These are phyloP conservation scores for Pseudomonodictys pantanalensis DNA, from an alignment of 495 filamentous ascomycete genomes.

Conservation along the genomic window DNA sequence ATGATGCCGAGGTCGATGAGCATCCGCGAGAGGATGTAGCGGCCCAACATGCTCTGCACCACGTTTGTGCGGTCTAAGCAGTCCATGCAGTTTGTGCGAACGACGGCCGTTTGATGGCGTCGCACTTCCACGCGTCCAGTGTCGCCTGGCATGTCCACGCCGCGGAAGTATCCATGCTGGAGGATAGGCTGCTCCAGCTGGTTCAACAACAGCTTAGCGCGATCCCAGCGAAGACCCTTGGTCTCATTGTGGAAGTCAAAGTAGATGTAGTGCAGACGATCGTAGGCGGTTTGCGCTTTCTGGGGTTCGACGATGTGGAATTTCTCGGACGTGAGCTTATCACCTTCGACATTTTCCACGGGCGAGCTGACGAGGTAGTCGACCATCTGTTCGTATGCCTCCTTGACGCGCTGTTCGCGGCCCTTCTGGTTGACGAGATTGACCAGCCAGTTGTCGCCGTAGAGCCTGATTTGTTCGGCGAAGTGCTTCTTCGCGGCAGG, in stretches of 20 bases:
- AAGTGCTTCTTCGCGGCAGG: slow-evolving; percentile 82
- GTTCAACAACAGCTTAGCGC: slow-evolving; percentile 80
- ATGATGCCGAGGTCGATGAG: slow-evolving; percentile 78
- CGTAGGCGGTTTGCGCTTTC: slow-evolving; percentile 59
- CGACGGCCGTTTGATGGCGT: slow-evolving; percentile 75
- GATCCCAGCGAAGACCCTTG: slow-evolving; percentile 88
- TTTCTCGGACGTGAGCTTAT: slow-evolving; percentile 66
- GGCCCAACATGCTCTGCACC: slow-evolving; percentile 90
- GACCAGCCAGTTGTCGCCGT: slow-evolving; percentile 94
- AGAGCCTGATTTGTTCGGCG: slow-evolving; percentile 82
- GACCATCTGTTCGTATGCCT: slow-evolving; percentile 87
- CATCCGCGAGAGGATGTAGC: slow-evolving; percentile 81
- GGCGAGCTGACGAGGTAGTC: slow-evolving; percentile 68
- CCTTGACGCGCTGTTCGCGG: slow-evolving; percentile 79
- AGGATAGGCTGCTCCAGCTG: slow-evolving; percentile 68
- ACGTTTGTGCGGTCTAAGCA: slow-evolving; percentile 98
- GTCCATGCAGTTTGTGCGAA: slow-evolving; percentile 98
- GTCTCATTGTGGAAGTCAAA: slow-evolving; percentile 99
- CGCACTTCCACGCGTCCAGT: slow-evolving; percentile 73
- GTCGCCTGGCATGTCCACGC: slow-evolving; percentile 75
- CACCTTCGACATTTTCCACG: slow-evolving; percentile 57
- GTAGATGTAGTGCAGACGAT: slow-evolving; percentile 90
- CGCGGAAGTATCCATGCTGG: slow-evolving; percentile 87
- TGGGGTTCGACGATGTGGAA: slow-evolving; percentile 71
- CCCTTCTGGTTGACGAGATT: slow-evolving; percentile 96